These are phyloP conservation scores for Aspergillus egyptiacus DNA, from an alignment of 495 filamentous ascomycete genomes.

Conservation along the genomic window DNA sequence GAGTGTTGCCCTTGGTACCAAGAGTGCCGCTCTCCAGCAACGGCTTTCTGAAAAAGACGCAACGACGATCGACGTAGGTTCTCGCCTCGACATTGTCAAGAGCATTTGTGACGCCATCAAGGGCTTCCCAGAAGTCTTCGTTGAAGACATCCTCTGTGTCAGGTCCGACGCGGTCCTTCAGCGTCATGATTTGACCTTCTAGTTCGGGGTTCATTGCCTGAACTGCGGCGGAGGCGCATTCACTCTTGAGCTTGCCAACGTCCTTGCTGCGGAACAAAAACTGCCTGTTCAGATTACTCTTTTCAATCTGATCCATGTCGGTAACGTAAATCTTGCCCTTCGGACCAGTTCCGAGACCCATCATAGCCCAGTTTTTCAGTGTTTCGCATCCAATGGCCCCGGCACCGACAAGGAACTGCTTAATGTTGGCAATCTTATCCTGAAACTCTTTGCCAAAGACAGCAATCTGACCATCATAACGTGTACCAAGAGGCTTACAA, in stretches of 20 bases:
- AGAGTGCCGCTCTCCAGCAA: slow-evolving; percentile 94
- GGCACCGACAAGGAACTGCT: slow-evolving; percentile 90
- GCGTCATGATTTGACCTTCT: slow-evolving; percentile 69
- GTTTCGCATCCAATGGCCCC: slow-evolving; percentile 99
- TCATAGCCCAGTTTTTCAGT: slow-evolving; percentile 99
- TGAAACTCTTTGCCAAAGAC: slow-evolving; percentile 94
- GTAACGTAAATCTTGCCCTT: slow-evolving; percentile 86
- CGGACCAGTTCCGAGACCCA: slow-evolving; percentile 84
- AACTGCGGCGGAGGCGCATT: slow-evolving; percentile 83
- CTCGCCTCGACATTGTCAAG: slow-evolving; percentile 97
- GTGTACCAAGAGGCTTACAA: slow-evolving; percentile 73
- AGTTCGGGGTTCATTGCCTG: slow-evolving; percentile 94
- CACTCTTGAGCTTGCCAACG: slow-evolving; percentile 96
- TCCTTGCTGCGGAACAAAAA: slow-evolving; percentile 94
- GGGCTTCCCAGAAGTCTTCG: slow-evolving; percentile 84
- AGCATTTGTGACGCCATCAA: slow-evolving; percentile 94
- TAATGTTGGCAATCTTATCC: slow-evolving; percentile 82
- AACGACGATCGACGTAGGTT: slow-evolving; percentile 95
- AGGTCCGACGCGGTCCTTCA: slow-evolving; percentile 82
- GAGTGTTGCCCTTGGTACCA: slow-evolving; percentile 96
- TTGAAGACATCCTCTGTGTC: slow-evolving; percentile 96
- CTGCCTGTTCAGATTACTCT: slow-evolving; percentile 97
- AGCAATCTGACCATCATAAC: slow-evolving; percentile 96
- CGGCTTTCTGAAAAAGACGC: slow-evolving; percentile 97
- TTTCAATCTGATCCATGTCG: slow-evolving; percentile 98